These are phyloP conservation scores for Rachicladosporium sp. DNA, from an alignment of 2,329 filamentous ascomycete species.

Conservation along the genomic window DNA sequence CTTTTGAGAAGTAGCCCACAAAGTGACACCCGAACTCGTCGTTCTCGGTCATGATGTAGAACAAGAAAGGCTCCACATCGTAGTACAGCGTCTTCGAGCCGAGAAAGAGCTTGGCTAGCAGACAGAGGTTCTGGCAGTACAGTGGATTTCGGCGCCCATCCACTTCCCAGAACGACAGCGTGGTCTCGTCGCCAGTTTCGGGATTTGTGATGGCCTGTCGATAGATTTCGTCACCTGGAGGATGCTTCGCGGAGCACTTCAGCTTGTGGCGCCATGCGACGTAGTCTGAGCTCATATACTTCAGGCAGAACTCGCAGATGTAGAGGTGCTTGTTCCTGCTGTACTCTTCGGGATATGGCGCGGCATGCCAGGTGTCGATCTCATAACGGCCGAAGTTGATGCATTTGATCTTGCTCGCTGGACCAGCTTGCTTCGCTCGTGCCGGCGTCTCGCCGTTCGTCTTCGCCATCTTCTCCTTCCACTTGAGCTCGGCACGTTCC, in stretches of 20 bases:
- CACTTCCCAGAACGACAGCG: constrained; percentile 80
- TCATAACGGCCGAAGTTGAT: constrained; percentile 97
- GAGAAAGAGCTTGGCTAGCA: constrained; percentile 92
- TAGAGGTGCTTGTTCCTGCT: constrained; percentile 93
- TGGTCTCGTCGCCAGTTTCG: constrained; percentile 21
- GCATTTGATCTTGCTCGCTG: constrained; percentile 93
- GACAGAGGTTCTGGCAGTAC: constrained; percentile 96
- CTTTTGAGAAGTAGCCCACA: constrained; percentile 98
- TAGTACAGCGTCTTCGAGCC: constrained; percentile 98
- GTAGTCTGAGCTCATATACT: constrained; percentile 99
- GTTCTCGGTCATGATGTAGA: constrained; percentile 93
- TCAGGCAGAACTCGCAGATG: constrained; percentile 97
- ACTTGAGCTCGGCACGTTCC: constrained; percentile 82
- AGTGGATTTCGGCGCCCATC: constrained; percentile 93
- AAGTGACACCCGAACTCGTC: constrained; percentile 92
- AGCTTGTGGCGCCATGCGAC: constrained; percentile 93
- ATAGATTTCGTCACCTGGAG: constrained; percentile 95
- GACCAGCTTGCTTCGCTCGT: constrained; percentile 58
- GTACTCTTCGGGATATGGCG: constrained; percentile 96
- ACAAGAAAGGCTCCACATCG: constrained; percentile 91
- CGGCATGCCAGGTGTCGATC: constrained; percentile 98
- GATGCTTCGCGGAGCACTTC: constrained; percentile 93
- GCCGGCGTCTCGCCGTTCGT: constrained; percentile 53
- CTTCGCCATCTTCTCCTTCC: constrained; percentile 56
- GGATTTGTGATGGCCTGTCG: constrained; percentile 61